A percentile compares a stretch with the other conserved stretches of the same genome.
phyloP scores from a whole-genome alignment of 1,284 basidiomycete genomes.

The Athelia psychrophila region DNA sequence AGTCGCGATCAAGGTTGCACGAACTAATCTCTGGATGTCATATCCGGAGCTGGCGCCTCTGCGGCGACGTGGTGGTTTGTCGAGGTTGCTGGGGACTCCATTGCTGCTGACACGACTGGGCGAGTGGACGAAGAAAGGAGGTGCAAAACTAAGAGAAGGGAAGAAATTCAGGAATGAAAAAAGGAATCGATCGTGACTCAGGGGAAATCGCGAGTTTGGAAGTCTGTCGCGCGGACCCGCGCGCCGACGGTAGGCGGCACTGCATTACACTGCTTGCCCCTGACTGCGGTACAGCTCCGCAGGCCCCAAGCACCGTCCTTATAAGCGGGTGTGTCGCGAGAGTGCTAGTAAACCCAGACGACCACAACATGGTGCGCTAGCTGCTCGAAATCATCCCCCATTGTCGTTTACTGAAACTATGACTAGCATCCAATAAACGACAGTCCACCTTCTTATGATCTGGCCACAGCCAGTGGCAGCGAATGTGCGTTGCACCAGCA shows the following conservation, averaged over 20 bases:
- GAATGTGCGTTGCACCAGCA: constrained; percentile 18
- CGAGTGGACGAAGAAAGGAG: constrained; percentile 16
- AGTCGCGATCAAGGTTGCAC: constrained; percentile 34
- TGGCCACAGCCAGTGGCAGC: constrained; percentile 21
- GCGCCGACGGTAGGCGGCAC: no score
- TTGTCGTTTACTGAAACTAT: neutral
- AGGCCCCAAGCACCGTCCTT: no score
- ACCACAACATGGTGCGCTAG: neutral
- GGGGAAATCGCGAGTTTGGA: no score
- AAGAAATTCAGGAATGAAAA: constrained; percentile 2
- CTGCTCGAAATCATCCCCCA: neutral
- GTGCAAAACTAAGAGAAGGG: constrained; percentile 6
- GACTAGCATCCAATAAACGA: constrained; percentile 9
- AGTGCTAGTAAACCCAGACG: neutral
- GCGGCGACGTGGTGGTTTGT: constrained; percentile 25
- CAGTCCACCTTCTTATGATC: constrained; percentile 32
- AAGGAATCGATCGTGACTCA: neutral
- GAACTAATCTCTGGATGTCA: constrained; percentile 84
- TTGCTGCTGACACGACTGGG: constrained; percentile 25
- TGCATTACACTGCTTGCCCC: no score
- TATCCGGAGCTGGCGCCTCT: constrained; percentile 34
- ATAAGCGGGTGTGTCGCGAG: no score
- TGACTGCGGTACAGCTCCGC: no score
- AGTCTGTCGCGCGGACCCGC: no score
- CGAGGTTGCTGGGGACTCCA: constrained; percentile 44